These are phyloP conservation scores for Lenwebbia sp. DNA, from an alignment of 345 rosid genomes.

Conservation along the genomic window DNA sequence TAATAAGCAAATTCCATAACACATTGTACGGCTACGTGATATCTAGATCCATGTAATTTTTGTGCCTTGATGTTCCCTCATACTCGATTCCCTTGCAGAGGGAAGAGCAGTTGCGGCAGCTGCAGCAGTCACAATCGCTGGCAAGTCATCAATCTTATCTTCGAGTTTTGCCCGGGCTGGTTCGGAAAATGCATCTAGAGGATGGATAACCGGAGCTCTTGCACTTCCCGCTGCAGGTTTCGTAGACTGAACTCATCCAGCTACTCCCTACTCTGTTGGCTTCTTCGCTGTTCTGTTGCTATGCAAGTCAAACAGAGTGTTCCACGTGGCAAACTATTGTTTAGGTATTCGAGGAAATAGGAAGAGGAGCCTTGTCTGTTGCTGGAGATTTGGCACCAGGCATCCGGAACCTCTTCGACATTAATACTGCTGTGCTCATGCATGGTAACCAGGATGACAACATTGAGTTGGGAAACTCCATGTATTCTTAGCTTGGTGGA, in stretches of 20 bases:
- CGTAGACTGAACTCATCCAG: not conserved
- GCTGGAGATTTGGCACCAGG: conserved; percentile 16
- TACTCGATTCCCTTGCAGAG: conserved; percentile 17
- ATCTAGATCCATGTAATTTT: not conserved
- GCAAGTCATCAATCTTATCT: conserved; percentile 42
- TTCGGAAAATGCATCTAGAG: conserved; percentile 35
- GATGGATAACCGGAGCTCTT: conserved; percentile 75
- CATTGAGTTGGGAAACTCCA: not conserved
- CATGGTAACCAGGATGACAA: conserved; percentile 4
- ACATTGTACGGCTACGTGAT: not conserved
- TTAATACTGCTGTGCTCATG: not conserved
- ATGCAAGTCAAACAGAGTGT: not conserved
- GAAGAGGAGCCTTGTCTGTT: conserved; percentile 26
- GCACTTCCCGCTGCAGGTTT: conserved; percentile 91
- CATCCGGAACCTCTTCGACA: conserved; percentile 19
- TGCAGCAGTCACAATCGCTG: conserved; percentile 42
- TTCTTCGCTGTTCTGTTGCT: not conserved
- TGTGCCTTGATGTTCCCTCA: not conserved
- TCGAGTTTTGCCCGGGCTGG: conserved; percentile 35
- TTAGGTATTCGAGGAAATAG: not conserved
- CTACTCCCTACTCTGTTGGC: not conserved
- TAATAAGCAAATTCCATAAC: not conserved
- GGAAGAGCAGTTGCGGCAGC: conserved; percentile 70
- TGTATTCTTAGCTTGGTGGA: not conserved
- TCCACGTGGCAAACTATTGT: not conserved